Percentiles rank a stretch among this genome's conserved stretches.
Conservation (phyloP, 129 eudicot species). For the Helianthus annuus region HanXRQr2.0-SUNRISE NC_035437.2:110948358-110948857, state of each 20-base stretch:
- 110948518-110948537: slow-evolving; percentile 5
- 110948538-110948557: not conserved
- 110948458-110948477: not conserved
- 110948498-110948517: slow-evolving; percentile 21
- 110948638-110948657: not conserved
- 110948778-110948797: slow-evolving; percentile 37
- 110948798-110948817: slow-evolving; percentile 32
- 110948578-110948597: slow-evolving; percentile 20
- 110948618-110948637: not conserved
- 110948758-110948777: slow-evolving; percentile 43
- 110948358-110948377: not conserved
- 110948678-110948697: too few relatives aligned
- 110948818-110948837: slow-evolving; percentile 41
- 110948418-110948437: slow-evolving; percentile 1
- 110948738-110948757: slow-evolving; percentile 22
- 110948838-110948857: slow-evolving; percentile 33
- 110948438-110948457: not conserved
- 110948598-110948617: not conserved
- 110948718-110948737: too few relatives aligned
- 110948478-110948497: not conserved
- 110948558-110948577: slow-evolving; percentile 24
- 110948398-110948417: not conserved
- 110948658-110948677: not conserved
- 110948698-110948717: too few relatives aligned
- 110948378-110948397: not conserved